Evolutionary conservation across 1,284 basidiomycete genomes (phyloP), one percentile per base, ranked within the genome.

Genomic region (Pholiota adiposa): DNA sequence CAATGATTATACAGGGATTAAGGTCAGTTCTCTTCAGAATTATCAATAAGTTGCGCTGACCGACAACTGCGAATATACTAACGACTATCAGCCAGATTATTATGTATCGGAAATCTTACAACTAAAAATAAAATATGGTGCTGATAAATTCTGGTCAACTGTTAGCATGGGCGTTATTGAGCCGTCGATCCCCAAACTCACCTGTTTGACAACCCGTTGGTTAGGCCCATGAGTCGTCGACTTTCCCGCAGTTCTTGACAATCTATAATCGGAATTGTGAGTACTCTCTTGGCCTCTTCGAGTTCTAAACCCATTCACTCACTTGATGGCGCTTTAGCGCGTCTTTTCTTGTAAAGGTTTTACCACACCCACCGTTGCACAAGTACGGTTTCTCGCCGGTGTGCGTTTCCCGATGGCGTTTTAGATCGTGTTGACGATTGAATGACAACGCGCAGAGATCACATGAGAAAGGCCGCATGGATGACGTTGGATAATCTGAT

Each of bases 311-410:
- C 56, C 43, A 49, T 31, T 49, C 29, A 70, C 82, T 60, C 65
- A 85, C 90, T 84, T 92, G 90, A 71, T 92, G 90, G 63, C 90
- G 83, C 75, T 92, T 92, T 68, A 92, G 73, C 23, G 90, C 90
- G 69, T 92, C 90, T 74, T 92, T 92, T 66, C 90, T 83, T 51
- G 90, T 92, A 70, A 92, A 92, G 2, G 89, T 91, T 79, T 92
- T 92, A 53, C 89, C 89, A 63, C 90, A 92, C 40, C 87, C 88
- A 12, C 90, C 90, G 65, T 90, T 90, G 73, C 90, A 92, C 31
- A 85, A 73, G 74, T 86, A 92, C 11, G 90, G 90, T 70, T 92
- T 90, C 73, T 92, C 90, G 46, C 89, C 89, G 11, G 87, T 88
- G 74, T 92, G 89, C 21, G 89, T 92, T 67, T 92, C 90, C 65